Conservation (phyloP, 2,329 filamentous ascomycete genomes). For the Waltergamsia citrina region DNA sequence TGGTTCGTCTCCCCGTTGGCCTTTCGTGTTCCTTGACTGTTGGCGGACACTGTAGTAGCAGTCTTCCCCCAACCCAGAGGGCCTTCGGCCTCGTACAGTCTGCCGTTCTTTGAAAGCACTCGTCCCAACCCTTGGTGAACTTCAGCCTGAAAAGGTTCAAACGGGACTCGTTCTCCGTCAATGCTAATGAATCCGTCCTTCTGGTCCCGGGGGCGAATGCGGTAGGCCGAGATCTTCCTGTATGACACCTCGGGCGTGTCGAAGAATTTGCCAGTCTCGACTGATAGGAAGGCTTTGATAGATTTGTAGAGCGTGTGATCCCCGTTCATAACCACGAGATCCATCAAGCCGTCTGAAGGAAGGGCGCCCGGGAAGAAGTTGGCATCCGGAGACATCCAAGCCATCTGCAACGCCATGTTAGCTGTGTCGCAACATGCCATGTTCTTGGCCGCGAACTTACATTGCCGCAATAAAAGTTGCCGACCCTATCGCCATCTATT, state of each 20-base stretch:
- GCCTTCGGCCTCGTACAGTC: constrained; percentile 60
- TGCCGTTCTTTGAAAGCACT: constrained; percentile 67
- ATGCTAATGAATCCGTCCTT: constrained; percentile 82
- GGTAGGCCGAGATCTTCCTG: constrained; percentile 78
- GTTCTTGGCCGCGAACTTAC: constrained; percentile 31
- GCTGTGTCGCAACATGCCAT: not conserved
- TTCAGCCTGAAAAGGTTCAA: constrained; percentile 86
- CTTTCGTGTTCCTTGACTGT: too few species aligned
- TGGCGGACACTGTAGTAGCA: too few species aligned
- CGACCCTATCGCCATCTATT: constrained; percentile 65
- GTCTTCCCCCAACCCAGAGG: constrained; percentile 13
- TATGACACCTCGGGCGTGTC: constrained; percentile 71
- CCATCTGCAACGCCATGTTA: constrained; percentile 48
- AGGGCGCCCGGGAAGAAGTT: constrained; percentile 83
- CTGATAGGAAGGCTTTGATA: constrained; percentile 58
- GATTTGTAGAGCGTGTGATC: constrained; percentile 59
- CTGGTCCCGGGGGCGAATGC: constrained; percentile 67
- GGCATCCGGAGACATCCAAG: constrained; percentile 77
- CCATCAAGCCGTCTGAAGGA: constrained; percentile 76
- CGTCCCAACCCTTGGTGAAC: constrained; percentile 75
- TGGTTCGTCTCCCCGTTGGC: too few species aligned
- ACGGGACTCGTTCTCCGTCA: constrained; percentile 81
- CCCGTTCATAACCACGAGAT: constrained; percentile 73
- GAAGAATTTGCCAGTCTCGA: constrained; percentile 69
- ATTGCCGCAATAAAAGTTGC: constrained; percentile 91